A percentile compares a stretch with the other conserved stretches of the same genome.
Evolutionary conservation across 1,284 basidiomycete genomes (phyloP).

Genomic region (Cutaneotrichosporon mucoides): DNA sequence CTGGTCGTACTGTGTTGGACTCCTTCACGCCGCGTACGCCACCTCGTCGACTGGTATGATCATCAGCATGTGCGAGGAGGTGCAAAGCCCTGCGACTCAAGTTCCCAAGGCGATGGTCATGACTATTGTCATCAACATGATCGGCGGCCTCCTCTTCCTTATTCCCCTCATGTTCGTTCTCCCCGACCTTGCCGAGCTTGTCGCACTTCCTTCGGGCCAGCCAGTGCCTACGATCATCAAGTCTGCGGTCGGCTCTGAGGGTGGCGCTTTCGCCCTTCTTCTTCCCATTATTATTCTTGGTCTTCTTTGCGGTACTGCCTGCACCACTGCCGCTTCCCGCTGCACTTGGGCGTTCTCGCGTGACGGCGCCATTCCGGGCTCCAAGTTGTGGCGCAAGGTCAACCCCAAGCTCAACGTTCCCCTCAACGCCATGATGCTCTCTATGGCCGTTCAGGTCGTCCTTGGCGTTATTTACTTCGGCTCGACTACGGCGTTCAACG

Average conservation of each 20-base stretch:
- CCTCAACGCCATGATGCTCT: constrained; percentile 48
- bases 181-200: constrained; percentile 43
- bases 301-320: constrained; percentile 46
- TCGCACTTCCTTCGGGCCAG: constrained; percentile 47
- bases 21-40: constrained; percentile 42
- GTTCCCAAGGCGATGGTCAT: constrained; percentile 43
- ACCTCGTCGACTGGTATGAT: constrained; percentile 43
- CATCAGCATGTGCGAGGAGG: constrained; percentile 46
- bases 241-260: constrained; percentile 45
- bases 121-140: constrained; percentile 21
- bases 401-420: constrained; percentile 47
- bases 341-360: constrained; percentile 48
- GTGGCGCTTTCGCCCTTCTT: constrained; percentile 49
- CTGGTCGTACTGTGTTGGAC: constrained; percentile 34
- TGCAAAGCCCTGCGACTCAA: constrained; percentile 41
- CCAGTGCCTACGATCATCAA: constrained; percentile 50
- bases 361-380: constrained; percentile 50
- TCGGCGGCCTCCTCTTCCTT: constrained; percentile 40
- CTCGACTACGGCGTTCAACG: constrained; percentile 43
- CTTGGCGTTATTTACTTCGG: constrained; percentile 49
- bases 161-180: constrained; percentile 51
- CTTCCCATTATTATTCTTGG: constrained; percentile 49
- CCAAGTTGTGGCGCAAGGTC: constrained; percentile 42
- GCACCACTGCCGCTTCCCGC: constrained; percentile 41
- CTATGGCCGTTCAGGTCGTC: constrained; percentile 44